A percentile compares a stretch with the other conserved stretches of the same genome.
phyloP scores from a whole-genome alignment of 805 yeast species.

The Yarrowia alimentaria region DNA sequence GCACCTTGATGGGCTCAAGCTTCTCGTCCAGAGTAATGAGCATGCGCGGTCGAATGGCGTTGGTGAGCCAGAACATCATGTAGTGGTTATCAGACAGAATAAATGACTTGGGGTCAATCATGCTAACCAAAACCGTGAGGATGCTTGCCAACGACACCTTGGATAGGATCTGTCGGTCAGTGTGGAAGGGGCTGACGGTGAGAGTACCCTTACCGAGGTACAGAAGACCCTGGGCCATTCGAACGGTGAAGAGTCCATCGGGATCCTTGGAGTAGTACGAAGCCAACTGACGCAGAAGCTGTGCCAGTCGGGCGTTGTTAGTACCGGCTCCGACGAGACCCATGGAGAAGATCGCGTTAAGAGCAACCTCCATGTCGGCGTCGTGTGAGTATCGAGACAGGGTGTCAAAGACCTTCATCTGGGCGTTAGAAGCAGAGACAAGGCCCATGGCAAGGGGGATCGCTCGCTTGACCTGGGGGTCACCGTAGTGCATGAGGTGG shows the following conservation, averaged over 20 bases:
- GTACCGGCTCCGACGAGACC: constrained; percentile 99
- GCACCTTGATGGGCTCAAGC: constrained; percentile 87
- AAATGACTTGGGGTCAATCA: constrained; percentile 81
- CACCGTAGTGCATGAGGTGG: constrained; percentile 97
- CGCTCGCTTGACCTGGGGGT: constrained; percentile 82
- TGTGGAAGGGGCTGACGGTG: constrained; percentile 83
- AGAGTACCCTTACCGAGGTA: constrained; percentile 96
- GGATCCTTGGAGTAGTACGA: constrained; percentile 87
- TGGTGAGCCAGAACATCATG: constrained; percentile 77
- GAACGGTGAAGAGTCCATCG: constrained; percentile 85
- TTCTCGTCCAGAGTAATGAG: constrained; percentile 89
- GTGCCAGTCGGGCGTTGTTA: constrained; percentile 96
- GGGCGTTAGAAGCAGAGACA: constrained; percentile 88
- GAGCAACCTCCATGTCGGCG: constrained; percentile 88
- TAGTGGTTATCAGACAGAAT: constrained; percentile 73
- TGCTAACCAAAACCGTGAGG: constrained; percentile 76
- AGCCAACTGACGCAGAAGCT: constrained; percentile 90
- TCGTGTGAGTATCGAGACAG: constrained; percentile 96
- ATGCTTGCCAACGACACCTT: constrained; percentile 88
- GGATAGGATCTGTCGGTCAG: constrained; percentile 81
- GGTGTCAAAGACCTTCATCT: constrained; percentile 95
- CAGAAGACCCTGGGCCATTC: constrained; percentile 91
- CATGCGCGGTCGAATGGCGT: constrained; percentile 90
- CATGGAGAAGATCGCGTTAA: constrained; percentile 93
- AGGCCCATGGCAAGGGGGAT: constrained; percentile 99